These are phyloP conservation scores for Massariosphaeria phaeospora DNA, from an alignment of 495 filamentous ascomycete genomes.

Conservation along the genomic window DNA sequence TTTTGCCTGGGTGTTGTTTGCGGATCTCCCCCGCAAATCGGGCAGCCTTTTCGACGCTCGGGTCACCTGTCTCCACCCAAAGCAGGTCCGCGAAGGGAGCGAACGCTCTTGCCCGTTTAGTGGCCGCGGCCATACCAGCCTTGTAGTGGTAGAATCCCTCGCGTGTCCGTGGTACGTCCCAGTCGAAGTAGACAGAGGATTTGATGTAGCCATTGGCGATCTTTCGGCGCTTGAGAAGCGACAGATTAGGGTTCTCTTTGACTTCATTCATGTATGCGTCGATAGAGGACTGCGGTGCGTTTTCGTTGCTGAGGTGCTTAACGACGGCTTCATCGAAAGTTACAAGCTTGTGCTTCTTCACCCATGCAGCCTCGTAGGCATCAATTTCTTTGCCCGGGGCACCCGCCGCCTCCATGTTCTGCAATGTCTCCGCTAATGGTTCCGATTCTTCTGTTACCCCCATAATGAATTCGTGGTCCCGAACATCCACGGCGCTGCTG, in stretches of 20 bases:
- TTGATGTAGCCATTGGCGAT: slow-evolving; percentile 63
- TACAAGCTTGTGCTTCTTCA: slow-evolving; percentile 76
- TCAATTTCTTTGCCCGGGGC: slow-evolving; percentile 77
- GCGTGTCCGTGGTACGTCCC: slow-evolving; percentile 87
- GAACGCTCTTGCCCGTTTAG: slow-evolving; percentile 86
- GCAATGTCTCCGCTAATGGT: slow-evolving; percentile 82
- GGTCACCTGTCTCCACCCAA: slow-evolving; percentile 94
- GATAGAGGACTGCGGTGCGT: slow-evolving; percentile 56
- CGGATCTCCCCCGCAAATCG: slow-evolving; percentile 73
- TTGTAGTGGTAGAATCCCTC: slow-evolving; percentile 96
- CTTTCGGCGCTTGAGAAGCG: slow-evolving; percentile 67
- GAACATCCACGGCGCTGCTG: slow-evolving; percentile 81
- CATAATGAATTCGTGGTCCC: slow-evolving; percentile 94
- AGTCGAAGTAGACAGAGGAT: slow-evolving; percentile 70
- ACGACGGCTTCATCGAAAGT: slow-evolving; percentile 89
- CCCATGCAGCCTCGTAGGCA: slow-evolving; percentile 79
- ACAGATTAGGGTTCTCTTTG: slow-evolving; percentile 60
- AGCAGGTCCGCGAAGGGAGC: slow-evolving; percentile 90
- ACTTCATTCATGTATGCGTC: slow-evolving; percentile 59
- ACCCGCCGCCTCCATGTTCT: slow-evolving; percentile 77
- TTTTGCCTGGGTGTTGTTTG: slow-evolving; percentile 62
- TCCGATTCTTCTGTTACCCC: slow-evolving; percentile 70
- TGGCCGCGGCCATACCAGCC: slow-evolving; percentile 81
- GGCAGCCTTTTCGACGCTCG: slow-evolving; percentile 68
- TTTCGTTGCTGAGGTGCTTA: slow-evolving; percentile 61